Percentiles rank a stretch among this genome's conserved stretches.
Evolutionary conservation across 805 yeast species (phyloP).

Genomic region (Candida nemodendra): DNA sequence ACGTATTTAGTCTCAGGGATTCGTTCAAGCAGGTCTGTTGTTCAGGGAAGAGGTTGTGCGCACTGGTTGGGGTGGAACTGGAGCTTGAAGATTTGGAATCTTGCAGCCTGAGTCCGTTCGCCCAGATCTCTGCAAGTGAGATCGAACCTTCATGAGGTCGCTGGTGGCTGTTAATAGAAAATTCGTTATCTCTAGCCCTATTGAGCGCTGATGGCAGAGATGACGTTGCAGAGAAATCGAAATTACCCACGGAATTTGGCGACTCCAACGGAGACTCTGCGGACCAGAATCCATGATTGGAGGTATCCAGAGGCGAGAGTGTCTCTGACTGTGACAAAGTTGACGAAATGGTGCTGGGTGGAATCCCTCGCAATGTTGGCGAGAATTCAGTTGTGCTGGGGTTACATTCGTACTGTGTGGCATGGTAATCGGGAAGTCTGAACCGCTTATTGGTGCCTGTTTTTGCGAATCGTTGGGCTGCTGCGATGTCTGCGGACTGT

Average conservation of each 20-base stretch:
- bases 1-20: no score
- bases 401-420: neutral
- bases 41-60: neutral
- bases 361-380: neutral
- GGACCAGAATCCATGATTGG: slow-evolving; percentile 1
- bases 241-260: slow-evolving; percentile 9
- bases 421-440: slow-evolving; percentile 9
- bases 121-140: slow-evolving; percentile 1
- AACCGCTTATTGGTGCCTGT: slow-evolving; percentile 9
- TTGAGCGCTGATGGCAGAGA: neutral
- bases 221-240: slow-evolving; percentile 1
- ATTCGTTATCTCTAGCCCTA: neutral
- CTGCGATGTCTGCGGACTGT: neutral
- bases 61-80: neutral
- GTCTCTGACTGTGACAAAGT: slow-evolving; percentile 3
- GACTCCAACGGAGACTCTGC: slow-evolving; percentile 15
- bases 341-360: neutral
- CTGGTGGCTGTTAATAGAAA: neutral
- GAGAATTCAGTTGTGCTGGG: neutral
- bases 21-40: no score
- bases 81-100: neutral
- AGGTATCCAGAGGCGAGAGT: slow-evolving; percentile 9
- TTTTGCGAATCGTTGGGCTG: slow-evolving; percentile 5
- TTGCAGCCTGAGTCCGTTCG: neutral
- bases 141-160: slow-evolving; percentile 1